Percentiles rank a stretch among this genome's conserved stretches.
Conservation (phyloP, 2,329 filamentous ascomycete species). For the Cladophialophora psammophila region DNA sequence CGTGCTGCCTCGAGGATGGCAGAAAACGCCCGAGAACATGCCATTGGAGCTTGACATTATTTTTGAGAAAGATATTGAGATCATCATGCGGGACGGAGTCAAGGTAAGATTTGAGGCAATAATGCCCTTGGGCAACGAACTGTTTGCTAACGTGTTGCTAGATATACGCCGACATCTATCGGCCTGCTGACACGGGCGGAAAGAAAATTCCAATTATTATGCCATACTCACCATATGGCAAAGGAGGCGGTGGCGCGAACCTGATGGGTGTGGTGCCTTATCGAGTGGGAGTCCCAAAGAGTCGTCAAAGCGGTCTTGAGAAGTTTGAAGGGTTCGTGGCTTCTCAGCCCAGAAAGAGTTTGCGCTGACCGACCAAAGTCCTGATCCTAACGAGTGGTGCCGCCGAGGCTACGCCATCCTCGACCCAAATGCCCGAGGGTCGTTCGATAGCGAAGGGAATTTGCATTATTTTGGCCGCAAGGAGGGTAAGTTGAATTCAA, state of each 20-base stretch:
- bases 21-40: slow-evolving; percentile 27
- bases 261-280: slow-evolving; percentile 40
- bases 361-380: slow-evolving; percentile 16
- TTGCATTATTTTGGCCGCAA: slow-evolving; percentile 52
- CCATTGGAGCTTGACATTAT: slow-evolving; percentile 31
- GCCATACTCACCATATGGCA: slow-evolving; percentile 45
- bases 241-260: slow-evolving; percentile 38
- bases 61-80: slow-evolving; percentile 41
- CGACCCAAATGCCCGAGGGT: slow-evolving; percentile 44
- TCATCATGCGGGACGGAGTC: slow-evolving; percentile 42
- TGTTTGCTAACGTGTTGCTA: background rate
- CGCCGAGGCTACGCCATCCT: slow-evolving; percentile 44
- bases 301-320: slow-evolving; percentile 33
- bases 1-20: slow-evolving; percentile 26
- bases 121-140: background rate
- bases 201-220: slow-evolving; percentile 43
- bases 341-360: background rate
- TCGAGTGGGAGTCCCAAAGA: slow-evolving; percentile 43
- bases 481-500: slow-evolving; percentile 40
- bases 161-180: slow-evolving; percentile 44
- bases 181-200: slow-evolving; percentile 36
- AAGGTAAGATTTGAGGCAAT: slow-evolving; percentile 38
- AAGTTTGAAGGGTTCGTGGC: slow-evolving; percentile 40
- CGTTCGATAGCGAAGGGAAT: slow-evolving; percentile 43
- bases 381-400: slow-evolving; percentile 45